phyloP scores from a whole-genome alignment of 2,329 filamentous ascomycete species.

The Paecilomyces formosus region DNA sequence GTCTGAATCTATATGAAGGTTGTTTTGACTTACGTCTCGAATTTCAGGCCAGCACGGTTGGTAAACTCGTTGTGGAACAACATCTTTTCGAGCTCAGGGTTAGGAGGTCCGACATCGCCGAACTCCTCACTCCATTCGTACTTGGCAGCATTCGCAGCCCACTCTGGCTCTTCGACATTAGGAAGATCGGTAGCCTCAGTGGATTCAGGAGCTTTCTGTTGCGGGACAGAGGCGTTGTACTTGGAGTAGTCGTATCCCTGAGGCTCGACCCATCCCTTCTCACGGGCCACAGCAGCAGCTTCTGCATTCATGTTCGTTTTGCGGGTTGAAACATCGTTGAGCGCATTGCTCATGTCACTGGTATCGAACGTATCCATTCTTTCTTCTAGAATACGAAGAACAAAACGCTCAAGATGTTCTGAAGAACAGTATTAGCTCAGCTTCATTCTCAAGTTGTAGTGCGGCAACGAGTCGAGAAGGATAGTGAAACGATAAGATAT shows the following conservation, averaged over 20 bases:
- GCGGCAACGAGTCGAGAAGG: not conserved
- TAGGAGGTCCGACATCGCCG: constrained; percentile 73
- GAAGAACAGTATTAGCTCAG: not conserved
- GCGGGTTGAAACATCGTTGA: constrained; percentile 11
- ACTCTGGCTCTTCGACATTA: constrained; percentile 25
- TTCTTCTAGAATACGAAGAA: not conserved
- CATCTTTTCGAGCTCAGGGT: constrained; percentile 62
- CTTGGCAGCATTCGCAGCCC: constrained; percentile 52
- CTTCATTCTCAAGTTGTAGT: not conserved
- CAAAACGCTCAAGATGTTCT: not conserved
- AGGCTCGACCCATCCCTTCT: constrained; percentile 32
- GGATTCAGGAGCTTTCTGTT: constrained; percentile 12
- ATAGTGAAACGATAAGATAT: not conserved
- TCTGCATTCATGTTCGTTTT: constrained; percentile 18
- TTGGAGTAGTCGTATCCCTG: constrained; percentile 30
- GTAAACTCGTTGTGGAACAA: constrained; percentile 59
- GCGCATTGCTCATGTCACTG: constrained; percentile 13
- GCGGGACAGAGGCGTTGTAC: constrained; percentile 12
- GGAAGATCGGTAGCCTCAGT: constrained; percentile 9
- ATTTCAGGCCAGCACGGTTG: constrained; percentile 52
- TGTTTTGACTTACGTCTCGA: constrained; percentile 48
- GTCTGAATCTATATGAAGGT: not conserved
- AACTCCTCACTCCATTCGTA: constrained; percentile 84
- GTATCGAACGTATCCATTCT: constrained; percentile 9
- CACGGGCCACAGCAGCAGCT: constrained; percentile 22